Percentiles rank a stretch among this genome's conserved stretches.
Conservation (phyloP, 2,329 filamentous ascomycete species). For the Nigrospora sphaerica region DNA sequence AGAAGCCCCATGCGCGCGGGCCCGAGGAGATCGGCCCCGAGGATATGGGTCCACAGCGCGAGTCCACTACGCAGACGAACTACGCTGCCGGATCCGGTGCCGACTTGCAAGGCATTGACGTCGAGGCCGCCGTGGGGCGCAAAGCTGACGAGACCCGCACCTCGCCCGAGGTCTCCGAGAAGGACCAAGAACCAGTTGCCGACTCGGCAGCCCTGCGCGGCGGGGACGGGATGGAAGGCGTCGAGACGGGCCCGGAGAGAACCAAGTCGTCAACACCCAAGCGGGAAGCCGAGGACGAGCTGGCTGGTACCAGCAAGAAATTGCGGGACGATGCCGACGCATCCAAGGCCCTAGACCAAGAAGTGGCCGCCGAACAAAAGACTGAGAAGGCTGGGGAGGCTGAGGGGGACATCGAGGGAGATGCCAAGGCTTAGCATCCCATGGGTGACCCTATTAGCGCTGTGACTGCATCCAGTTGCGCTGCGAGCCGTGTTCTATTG, state of each 20-base stretch:
- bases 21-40: constrained; percentile 79
- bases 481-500: no score
- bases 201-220: constrained; percentile 10
- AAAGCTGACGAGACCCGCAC: constrained; percentile 22
- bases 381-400: constrained; percentile 6
- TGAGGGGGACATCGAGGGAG: background rate
- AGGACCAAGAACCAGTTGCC: constrained; percentile 5
- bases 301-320: constrained; percentile 39
- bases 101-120: constrained; percentile 49
- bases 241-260: constrained; percentile 10
- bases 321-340: constrained; percentile 32
- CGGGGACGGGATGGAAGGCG: constrained; percentile 21
- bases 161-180: constrained; percentile 8
- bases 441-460: no score
- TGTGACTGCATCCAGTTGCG: no score
- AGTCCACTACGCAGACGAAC: constrained; percentile 28
- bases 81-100: constrained; percentile 29
- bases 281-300: constrained; percentile 45
- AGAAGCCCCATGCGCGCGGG: constrained; percentile 74
- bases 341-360: background rate
- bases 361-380: constrained; percentile 9
- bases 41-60: constrained; percentile 70
- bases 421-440: no score
- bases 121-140: constrained; percentile 55
- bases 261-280: constrained; percentile 37